Evolutionary conservation across 192 early-diverging fungal genomes (phyloP), one percentile per base, ranked within the genome.

Genomic region (Dissophora globulifera): DNA sequence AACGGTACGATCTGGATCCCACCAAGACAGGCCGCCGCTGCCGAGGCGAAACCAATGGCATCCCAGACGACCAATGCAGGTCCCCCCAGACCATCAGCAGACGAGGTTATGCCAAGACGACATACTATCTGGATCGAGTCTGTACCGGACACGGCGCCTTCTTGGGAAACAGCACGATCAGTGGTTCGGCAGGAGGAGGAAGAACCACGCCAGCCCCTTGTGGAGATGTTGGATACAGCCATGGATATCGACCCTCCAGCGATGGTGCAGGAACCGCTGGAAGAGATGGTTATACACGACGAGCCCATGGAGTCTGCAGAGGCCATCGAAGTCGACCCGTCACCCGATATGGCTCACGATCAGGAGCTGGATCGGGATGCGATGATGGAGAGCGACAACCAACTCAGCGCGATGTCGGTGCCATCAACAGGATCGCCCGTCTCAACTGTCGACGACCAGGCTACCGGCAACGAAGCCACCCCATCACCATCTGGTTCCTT

Each of bases 61-160:
- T 31, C 40, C 1, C 62, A 51, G 16, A 54, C 62, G 17, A 16
- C 57, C 40, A 75, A 52, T 22, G 31, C 62, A 47, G 70, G 70
- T 11, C 70, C 70, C 31, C 70, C 70, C 13, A 27, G 70, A 19
- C 70, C 70, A 27, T 65, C 70, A 6, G 70, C 70, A 29, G 70
- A 75, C 43, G 70, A 75, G 20, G 43, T 75, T 27, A 75, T 75
- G 62, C 70, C 70, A 11, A 55, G 70, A 20, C 62, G 70, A 26
- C 70, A 75, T 42, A 75, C 70, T 50, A 75, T 75, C 33, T 75
- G 70, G 70, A 75, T 75, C 35, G 70, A 75, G 26, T 65, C 62
- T 33, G 62, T 64, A 2, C 61, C 60, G 1, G 69, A 63, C 22
- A 53, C 47, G 9, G 63, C 52, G 9, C 70, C 70, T 6, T 59